Evolutionary conservation across 352 stramenopile genomes (phyloP).

Genomic region (Phytopythium litorale): DNA sequence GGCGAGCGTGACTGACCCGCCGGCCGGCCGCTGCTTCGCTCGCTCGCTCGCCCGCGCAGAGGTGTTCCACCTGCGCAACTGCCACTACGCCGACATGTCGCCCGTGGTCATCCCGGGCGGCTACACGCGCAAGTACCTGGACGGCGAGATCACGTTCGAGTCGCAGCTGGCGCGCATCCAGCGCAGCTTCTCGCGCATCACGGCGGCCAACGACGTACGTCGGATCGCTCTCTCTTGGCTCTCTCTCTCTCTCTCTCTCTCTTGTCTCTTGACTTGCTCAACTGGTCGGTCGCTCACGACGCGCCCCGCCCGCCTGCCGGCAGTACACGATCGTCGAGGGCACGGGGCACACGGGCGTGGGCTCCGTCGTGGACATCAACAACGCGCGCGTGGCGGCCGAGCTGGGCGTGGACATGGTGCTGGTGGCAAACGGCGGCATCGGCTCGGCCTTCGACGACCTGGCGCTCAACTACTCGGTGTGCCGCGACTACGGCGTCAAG

Average conservation of each 20-base stretch:
- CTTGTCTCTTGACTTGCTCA: neutral
- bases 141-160: constrained; percentile 88
- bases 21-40: neutral
- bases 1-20: neutral
- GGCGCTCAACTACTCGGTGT: constrained; percentile 93
- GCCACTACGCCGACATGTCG: constrained; percentile 94
- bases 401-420: constrained; percentile 92
- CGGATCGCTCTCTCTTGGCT: neutral
- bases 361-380: constrained; percentile 95
- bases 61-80: constrained; percentile 92
- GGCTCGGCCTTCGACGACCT: constrained; percentile 93
- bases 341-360: constrained; percentile 94
- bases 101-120: constrained; percentile 94
- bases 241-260: neutral
- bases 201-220: constrained; percentile 50
- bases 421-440: constrained; percentile 95
- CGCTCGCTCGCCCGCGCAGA: constrained; percentile 35
- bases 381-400: constrained; percentile 93
- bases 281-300: neutral
- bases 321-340: constrained; percentile 82
- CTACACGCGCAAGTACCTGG: constrained; percentile 96
- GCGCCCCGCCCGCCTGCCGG: neutral
- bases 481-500: constrained; percentile 89
- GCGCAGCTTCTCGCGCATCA: constrained; percentile 66
- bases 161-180: constrained; percentile 65